Evolutionary conservation across 257 asterid genomes (phyloP).

Genomic region (Solanum sejunctum): DNA sequence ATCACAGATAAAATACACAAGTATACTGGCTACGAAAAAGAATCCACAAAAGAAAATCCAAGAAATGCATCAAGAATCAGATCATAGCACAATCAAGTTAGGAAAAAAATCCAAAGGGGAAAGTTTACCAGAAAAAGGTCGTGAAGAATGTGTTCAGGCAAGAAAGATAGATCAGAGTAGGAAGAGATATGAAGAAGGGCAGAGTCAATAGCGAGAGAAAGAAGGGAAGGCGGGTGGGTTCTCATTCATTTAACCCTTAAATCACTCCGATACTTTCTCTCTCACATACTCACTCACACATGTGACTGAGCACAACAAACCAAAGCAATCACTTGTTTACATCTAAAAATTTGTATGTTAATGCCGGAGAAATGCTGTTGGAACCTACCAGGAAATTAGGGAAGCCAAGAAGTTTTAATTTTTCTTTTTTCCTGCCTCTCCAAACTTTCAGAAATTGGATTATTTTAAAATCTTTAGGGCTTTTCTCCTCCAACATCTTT

Average conservation of each 20-base stretch:
- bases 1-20: neutral
- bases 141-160: conserved; percentile 72
- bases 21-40: neutral
- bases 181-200: conserved; percentile 41
- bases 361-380: neutral
- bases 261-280: conserved; percentile 28
- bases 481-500: too few species aligned
- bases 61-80: neutral
- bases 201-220: conserved; percentile 74
- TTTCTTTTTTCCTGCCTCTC: neutral
- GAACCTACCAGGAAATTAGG: neutral
- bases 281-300: conserved; percentile 1
- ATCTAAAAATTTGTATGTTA: neutral
- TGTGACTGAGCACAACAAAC: neutral
- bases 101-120: neutral
- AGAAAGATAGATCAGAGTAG: conserved; percentile 67
- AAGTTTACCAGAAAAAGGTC: conserved; percentile 59
- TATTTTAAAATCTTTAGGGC: too few species aligned
- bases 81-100: neutral
- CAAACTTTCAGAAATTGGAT: too few species aligned
- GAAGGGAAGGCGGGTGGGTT: conserved; percentile 57
- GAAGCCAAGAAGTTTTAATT: neutral
- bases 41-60: neutral
- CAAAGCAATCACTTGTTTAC: neutral
- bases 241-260: conserved; percentile 40